A percentile compares a stretch with the other conserved stretches of the same genome.
These are phyloP conservation scores for Pulicaria dysenterica DNA, from an alignment of 129 eudicot genomes.

Conservation along the genomic window DNA sequence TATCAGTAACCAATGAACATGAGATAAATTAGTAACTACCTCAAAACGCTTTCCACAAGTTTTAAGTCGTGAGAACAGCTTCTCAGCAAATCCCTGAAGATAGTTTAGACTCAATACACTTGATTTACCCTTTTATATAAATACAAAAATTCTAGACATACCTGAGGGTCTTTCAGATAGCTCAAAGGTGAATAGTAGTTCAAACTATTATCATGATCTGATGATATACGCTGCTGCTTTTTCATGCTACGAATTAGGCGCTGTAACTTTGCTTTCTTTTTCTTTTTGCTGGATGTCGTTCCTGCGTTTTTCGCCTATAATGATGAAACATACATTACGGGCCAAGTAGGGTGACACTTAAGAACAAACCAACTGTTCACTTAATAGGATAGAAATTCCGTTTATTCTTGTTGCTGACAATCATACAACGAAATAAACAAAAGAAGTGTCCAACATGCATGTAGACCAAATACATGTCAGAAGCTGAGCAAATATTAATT, in stretches of 20 bases:
- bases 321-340: constrained; percentile 2
- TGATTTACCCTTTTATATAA: background rate
- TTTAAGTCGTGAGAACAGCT: constrained; percentile 81
- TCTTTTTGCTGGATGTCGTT: constrained; percentile 93
- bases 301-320: constrained; percentile 84
- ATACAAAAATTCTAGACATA: constrained; percentile 25
- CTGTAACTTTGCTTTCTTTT: constrained; percentile 94
- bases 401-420: no score
- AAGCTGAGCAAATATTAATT: constrained; percentile 13
- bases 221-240: constrained; percentile 80
- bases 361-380: no score
- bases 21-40: constrained; percentile 43
- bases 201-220: constrained; percentile 52
- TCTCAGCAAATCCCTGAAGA: constrained; percentile 82
- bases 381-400: no score
- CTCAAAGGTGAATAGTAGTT: constrained; percentile 83
- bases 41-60: constrained; percentile 73
- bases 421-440: no score
- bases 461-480: background rate
- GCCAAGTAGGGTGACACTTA: no score
- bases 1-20: constrained; percentile 16
- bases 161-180: constrained; percentile 87
- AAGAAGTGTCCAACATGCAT: background rate
- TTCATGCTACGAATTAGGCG: constrained; percentile 95
- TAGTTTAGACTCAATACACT: constrained; percentile 8